Percentiles rank a stretch among this genome's conserved stretches.
Conservation (phyloP, 352 stramenopile genomes). For the Sclerospora graminicola region DNA sequence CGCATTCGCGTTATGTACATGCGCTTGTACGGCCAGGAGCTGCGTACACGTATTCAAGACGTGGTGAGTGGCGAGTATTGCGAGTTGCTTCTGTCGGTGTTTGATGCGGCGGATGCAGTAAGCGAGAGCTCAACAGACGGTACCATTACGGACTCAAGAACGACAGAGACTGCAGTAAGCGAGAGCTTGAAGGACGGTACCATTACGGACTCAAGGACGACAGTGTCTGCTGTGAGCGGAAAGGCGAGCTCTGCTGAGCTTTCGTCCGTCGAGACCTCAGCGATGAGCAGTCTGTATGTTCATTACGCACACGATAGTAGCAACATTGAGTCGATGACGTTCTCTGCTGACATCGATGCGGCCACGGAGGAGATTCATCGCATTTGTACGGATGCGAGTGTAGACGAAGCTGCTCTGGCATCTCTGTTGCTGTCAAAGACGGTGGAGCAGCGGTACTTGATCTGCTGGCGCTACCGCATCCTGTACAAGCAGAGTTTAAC, state of each 20-base stretch:
- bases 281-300: constrained; percentile 4
- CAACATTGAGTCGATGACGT: constrained; percentile 5
- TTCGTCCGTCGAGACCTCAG: neutral
- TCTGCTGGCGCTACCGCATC: constrained; percentile 18
- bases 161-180: neutral
- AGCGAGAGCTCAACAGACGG: constrained; percentile 7
- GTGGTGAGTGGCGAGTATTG: constrained; percentile 19
- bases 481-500: constrained; percentile 53
- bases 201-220: constrained; percentile 1
- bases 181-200: neutral
- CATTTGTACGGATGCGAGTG: constrained; percentile 1
- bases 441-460: constrained; percentile 16
- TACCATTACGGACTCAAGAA: constrained; percentile 1
- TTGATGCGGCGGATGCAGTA: constrained; percentile 14
- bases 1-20: constrained; percentile 32
- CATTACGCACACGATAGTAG: neutral
- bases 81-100: constrained; percentile 11
- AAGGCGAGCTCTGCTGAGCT: neutral
- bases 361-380: constrained; percentile 30
- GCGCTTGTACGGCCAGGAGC: constrained; percentile 36
- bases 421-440: constrained; percentile 13
- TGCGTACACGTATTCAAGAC: constrained; percentile 16
- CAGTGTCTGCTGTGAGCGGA: neutral
- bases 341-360: constrained; percentile 26
- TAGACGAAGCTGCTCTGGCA: constrained; percentile 11